Base-by-base conservation (phyloP, 2,329 filamentous ascomycete species). In the Triangularia setosa region DNA sequence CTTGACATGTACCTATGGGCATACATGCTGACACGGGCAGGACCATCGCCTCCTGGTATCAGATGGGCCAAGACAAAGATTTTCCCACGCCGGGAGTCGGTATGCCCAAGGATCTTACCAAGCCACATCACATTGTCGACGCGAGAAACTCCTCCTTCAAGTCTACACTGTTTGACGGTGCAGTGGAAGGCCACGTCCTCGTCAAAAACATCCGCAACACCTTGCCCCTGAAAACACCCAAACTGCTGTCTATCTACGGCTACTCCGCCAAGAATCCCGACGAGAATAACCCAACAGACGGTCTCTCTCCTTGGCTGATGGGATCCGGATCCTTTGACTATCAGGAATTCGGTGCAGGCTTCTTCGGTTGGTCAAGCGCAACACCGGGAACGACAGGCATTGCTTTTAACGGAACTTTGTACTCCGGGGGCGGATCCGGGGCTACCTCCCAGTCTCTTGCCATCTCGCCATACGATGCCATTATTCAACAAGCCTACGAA, bases 101-200 rank as follows among this genome's bases (percentile, higher is more conserved):
- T 11, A 82, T 88, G 77, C 79, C 84, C 1, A 60, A 70, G 0
- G 78, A 81, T 60, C 74, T 86, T 3, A 78, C 78, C 0, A 73
- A 77, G 40, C 81, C 82, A 1, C 87, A 89, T 65, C 67, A 70
- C 0, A 75, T 82, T 21, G 76, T 88, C 8, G 83, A 89, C 68
- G 86, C 81, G 2, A 78, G 83, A 23, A 82, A 88, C 71, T 73
- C 79, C 12, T 75, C 77, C 1, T 76, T 75, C 44, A 76, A 74
- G 56, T 69, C 74, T 58, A 72, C 75, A 0, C 72, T 87, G 0
- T 71, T 87, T 0, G 77, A 84, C n/a, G 83, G 84, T 3, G 86
- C 85, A 0, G 76, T 87, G 4, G 86, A 88, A 69, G 86, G 87
- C 3, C 85, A 88, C 61, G 87, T 89, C 1, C 79, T 89, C 0